These are phyloP conservation scores for Omphalea diandra DNA, from an alignment of 441 rosid genomes.

Conservation along the genomic window DNA sequence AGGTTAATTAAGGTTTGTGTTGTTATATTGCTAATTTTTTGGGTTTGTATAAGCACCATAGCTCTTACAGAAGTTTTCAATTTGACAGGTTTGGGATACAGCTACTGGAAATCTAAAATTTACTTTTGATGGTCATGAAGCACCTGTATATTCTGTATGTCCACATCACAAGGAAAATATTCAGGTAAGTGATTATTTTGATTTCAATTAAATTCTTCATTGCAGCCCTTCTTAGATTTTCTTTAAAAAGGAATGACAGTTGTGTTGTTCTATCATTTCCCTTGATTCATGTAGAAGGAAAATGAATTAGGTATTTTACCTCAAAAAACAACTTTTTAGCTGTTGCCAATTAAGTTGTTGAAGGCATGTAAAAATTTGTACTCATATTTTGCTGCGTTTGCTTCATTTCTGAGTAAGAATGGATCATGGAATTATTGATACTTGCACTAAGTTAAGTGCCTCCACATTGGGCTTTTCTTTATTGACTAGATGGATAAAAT, in stretches of 20 bases:
- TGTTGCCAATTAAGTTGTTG: no score
- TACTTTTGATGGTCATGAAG: slow-evolving; percentile 73
- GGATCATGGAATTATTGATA: neutral
- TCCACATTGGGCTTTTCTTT: neutral
- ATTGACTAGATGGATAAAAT: slow-evolving; percentile 5
- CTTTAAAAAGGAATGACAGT: neutral
- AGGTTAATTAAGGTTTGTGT: slow-evolving; percentile 58
- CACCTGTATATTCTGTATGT: slow-evolving; percentile 72
- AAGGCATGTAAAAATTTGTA: no score
- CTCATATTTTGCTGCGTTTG: no score
- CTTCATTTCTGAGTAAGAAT: no score
- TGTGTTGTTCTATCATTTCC: neutral
- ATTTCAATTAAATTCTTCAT: slow-evolving; percentile 8
- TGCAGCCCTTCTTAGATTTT: neutral
- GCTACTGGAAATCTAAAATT: slow-evolving; percentile 45
- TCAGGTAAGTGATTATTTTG: slow-evolving; percentile 46
- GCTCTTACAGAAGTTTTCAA: slow-evolving; percentile 17
- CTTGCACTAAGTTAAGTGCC: neutral
- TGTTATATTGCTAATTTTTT: slow-evolving; percentile 9
- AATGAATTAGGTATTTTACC: neutral
- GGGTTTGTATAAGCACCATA: slow-evolving; percentile 13
- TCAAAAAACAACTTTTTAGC: no score
- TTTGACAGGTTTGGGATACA: slow-evolving; percentile 79
- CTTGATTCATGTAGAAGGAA: neutral
- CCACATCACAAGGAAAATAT: slow-evolving; percentile 80